A percentile compares a stretch with the other conserved stretches of the same genome.
These are phyloP conservation scores for Apiosordaria backusii DNA, from an alignment of 495 filamentous ascomycete genomes.

Conservation along the genomic window DNA sequence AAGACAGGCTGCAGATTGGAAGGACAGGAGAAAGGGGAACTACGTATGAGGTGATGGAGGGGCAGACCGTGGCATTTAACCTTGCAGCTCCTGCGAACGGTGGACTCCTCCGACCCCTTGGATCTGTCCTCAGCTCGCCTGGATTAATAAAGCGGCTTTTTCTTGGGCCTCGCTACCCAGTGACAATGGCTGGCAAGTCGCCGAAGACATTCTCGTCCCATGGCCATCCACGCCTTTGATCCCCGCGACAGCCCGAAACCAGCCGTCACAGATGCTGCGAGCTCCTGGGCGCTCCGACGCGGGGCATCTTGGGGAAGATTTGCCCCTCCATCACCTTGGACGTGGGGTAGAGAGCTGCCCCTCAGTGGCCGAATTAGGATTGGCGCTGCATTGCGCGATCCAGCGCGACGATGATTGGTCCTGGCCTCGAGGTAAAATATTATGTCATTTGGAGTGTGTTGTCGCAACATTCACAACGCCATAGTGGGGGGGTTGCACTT, in stretches of 20 bases:
- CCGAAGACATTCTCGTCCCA: conserved; percentile 1
- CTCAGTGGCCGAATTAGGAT: conserved; percentile 28
- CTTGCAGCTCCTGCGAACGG: conserved; percentile 7
- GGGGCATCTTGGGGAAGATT: conserved; percentile 27
- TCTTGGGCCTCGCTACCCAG: neutral
- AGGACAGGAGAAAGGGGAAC: conserved; percentile 7
- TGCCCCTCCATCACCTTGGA: conserved; percentile 31
- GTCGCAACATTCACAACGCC: conserved; percentile 22
- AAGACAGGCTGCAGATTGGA: conserved; percentile 6
- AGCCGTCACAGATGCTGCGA: neutral
- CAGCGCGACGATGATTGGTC: conserved; percentile 26
- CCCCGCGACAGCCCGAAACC: conserved; percentile 10
- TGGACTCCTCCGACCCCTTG: neutral
- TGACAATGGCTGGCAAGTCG: neutral
- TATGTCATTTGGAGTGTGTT: conserved; percentile 33
- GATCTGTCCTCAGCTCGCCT: neutral
- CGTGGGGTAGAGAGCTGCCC: conserved; percentile 32
- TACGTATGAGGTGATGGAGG: conserved; percentile 9
- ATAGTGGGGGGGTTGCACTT: conserved; percentile 14
- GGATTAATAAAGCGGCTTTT: conserved; percentile 19
- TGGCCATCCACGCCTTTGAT: neutral
- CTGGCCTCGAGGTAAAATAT: conserved; percentile 16
- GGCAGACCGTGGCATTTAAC: conserved; percentile 4
- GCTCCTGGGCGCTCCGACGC: conserved; percentile 14
- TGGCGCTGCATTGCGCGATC: conserved; percentile 39